Conservation (phyloP, 2,329 filamentous ascomycete genomes). For the Ceratocystis papillata region DNA sequence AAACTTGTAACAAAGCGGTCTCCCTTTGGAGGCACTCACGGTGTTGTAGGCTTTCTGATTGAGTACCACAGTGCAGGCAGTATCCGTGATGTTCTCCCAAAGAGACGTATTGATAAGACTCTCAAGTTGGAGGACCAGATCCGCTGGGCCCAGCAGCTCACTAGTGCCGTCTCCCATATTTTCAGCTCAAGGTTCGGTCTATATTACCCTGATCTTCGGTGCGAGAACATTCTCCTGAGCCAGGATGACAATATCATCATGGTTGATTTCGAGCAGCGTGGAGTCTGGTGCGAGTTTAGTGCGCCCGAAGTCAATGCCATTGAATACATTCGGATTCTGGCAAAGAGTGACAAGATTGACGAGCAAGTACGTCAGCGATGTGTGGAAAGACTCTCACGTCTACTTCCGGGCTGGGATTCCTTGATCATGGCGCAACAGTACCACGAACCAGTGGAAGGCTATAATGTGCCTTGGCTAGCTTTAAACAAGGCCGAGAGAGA, state of each 20-base stretch:
- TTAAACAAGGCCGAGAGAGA: slow-evolving; percentile 44
- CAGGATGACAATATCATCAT: slow-evolving; percentile 40
- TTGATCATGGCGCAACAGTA: slow-evolving; percentile 37
- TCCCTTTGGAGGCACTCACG: slow-evolving; percentile 45
- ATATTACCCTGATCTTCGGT: slow-evolving; percentile 49
- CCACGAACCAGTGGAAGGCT: slow-evolving; percentile 39
- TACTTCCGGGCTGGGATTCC: slow-evolving; percentile 40
- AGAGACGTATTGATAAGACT: slow-evolving; percentile 38
- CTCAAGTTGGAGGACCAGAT: slow-evolving; percentile 38
- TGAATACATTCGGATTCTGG: slow-evolving; percentile 47
- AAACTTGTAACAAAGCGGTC: slow-evolving; percentile 47
- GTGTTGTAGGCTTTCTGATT: slow-evolving; percentile 47
- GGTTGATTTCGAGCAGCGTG: slow-evolving; percentile 53
- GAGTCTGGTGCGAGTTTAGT: slow-evolving; percentile 52
- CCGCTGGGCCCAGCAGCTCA: slow-evolving; percentile 45
- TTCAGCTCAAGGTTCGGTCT: slow-evolving; percentile 27
- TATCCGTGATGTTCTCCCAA: slow-evolving; percentile 45
- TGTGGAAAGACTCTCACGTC: slow-evolving; percentile 33
- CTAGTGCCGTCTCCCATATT: slow-evolving; percentile 40
- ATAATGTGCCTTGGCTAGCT: slow-evolving; percentile 47
- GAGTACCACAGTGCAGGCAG: slow-evolving; percentile 45
- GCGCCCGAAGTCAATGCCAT: slow-evolving; percentile 50
- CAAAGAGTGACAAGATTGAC: slow-evolving; percentile 39
- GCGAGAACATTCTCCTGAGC: slow-evolving; percentile 49
- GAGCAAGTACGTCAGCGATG: slow-evolving; percentile 35